Evolutionary conservation across 805 yeast species (phyloP).

Genomic region (Wickerhamiella brachini): DNA sequence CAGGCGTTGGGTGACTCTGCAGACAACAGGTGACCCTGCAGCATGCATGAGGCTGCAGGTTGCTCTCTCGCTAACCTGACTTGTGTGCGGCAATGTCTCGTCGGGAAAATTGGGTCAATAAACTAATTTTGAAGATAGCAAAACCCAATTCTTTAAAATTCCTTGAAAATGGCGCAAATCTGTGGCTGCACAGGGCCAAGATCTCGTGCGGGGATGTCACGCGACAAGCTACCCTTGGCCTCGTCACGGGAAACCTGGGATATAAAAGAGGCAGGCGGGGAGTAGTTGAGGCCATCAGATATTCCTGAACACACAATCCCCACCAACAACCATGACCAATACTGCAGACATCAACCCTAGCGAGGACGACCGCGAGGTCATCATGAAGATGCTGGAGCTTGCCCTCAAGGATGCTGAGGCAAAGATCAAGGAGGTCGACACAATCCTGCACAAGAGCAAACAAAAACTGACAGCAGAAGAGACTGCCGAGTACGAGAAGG

Average conservation of each 20-base stretch:
- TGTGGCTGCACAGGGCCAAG: neutral
- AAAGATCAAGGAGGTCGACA: slow-evolving; percentile 12
- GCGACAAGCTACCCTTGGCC: neutral
- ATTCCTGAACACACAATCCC: neutral
- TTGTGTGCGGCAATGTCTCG: neutral
- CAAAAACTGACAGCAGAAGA: slow-evolving; percentile 13
- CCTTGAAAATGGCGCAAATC: neutral
- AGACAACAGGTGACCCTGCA: neutral
- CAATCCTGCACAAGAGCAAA: slow-evolving; percentile 13
- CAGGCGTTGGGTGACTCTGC: neutral
- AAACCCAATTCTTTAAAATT: neutral
- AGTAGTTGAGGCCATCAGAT: neutral
- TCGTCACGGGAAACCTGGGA: neutral
- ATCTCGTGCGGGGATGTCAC: neutral
- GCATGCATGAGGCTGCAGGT: neutral
- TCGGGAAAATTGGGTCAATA: neutral
- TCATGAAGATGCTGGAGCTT: slow-evolving; percentile 13
- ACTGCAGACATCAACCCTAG: slow-evolving; percentile 19
- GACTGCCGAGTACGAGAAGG: slow-evolving; percentile 13
- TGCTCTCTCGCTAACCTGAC: neutral
- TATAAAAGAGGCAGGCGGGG: neutral
- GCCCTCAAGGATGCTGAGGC: slow-evolving; percentile 11
- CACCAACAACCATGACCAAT: slow-evolving; percentile 2
- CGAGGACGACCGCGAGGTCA: slow-evolving; percentile 16
- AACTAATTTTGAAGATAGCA: neutral